Conservation (phyloP, 2,329 filamentous ascomycete genomes). For the Harringtonia lauricola region DNA sequence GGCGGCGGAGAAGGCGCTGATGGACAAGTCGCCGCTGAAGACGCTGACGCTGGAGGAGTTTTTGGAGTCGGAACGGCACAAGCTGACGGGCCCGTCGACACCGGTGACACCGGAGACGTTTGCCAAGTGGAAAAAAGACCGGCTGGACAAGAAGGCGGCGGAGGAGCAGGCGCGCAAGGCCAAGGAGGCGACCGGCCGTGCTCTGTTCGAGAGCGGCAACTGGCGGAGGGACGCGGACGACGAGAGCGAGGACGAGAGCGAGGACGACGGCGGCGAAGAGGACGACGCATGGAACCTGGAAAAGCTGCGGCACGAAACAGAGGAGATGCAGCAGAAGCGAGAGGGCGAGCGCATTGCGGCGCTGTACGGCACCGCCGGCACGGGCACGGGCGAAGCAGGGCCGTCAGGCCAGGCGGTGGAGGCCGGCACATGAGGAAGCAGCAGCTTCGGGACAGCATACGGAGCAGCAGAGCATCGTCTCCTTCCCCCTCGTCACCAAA, state of each 20-base stretch:
- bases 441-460: too few relatives aligned
- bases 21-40: constrained; percentile 92
- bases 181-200: constrained; percentile 91
- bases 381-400: not conserved
- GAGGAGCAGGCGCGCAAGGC: constrained; percentile 82
- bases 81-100: constrained; percentile 81
- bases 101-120: constrained; percentile 90
- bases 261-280: constrained; percentile 29
- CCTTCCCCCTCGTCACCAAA: too few relatives aligned
- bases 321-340: constrained; percentile 59
- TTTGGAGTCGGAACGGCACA: constrained; percentile 90
- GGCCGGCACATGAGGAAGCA: constrained; percentile 10
- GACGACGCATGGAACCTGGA: constrained; percentile 63
- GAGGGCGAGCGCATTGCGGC: constrained; percentile 58
- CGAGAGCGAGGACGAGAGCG: constrained; percentile 51
- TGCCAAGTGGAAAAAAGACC: constrained; percentile 93
- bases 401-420: constrained; percentile 1
- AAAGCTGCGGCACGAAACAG: constrained; percentile 74
- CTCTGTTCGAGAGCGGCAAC: constrained; percentile 92
- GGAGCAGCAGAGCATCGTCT: too few relatives aligned
- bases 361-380: constrained; percentile 7
- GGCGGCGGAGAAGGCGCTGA: constrained; percentile 84
- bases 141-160: constrained; percentile 88
- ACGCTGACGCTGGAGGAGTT: constrained; percentile 96
- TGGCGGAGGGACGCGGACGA: constrained; percentile 62